phyloP scores from a whole-genome alignment of 177 flowering plant species.

The Vitis hybrid region DNA sequence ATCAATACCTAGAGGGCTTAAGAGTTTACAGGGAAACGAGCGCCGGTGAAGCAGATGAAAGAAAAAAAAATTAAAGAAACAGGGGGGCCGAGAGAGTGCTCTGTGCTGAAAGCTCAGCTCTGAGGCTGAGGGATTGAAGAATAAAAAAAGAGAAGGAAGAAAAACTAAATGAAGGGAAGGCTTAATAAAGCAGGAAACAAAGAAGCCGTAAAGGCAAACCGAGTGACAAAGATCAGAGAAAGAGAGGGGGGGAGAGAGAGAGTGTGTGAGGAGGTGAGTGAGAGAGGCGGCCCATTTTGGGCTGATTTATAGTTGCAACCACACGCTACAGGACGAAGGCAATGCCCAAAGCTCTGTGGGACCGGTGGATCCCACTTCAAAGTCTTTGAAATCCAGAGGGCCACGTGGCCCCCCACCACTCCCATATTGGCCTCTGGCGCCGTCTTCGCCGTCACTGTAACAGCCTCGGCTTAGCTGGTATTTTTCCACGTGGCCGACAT shows the following conservation, averaged over 20 bases:
- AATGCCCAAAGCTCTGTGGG: not conserved
- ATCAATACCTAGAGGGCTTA: not conserved
- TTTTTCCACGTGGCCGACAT: slow-evolving; percentile 14
- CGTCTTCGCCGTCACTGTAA: slow-evolving; percentile 10
- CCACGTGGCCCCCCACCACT: slow-evolving; percentile 7
- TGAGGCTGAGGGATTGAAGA: not conserved
- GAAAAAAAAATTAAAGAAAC: not conserved
- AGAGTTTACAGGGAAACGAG: not conserved
- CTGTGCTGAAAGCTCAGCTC: not conserved
- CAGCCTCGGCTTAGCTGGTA: slow-evolving; percentile 1
- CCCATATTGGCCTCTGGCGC: not conserved
- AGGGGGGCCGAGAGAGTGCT: not conserved
- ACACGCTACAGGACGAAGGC: slow-evolving; percentile 18
- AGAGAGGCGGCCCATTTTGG: slow-evolving; percentile 14
- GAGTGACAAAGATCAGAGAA: not conserved
- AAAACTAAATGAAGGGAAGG: not conserved
- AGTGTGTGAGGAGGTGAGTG: slow-evolving; percentile 6
- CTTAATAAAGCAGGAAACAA: not conserved
- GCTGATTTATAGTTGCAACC: slow-evolving; percentile 21
- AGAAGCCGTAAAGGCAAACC: too few relatives aligned
- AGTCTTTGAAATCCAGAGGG: not conserved
- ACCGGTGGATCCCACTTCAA: slow-evolving; percentile 5
- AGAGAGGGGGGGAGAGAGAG: slow-evolving; percentile 8
- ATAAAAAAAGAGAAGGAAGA: not conserved
- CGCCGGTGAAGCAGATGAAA: not conserved